Percentiles rank a stretch among this genome's conserved stretches.
phyloP scores from a whole-genome alignment of 139 green algal species.

The Trebouxia sp. region DNA sequence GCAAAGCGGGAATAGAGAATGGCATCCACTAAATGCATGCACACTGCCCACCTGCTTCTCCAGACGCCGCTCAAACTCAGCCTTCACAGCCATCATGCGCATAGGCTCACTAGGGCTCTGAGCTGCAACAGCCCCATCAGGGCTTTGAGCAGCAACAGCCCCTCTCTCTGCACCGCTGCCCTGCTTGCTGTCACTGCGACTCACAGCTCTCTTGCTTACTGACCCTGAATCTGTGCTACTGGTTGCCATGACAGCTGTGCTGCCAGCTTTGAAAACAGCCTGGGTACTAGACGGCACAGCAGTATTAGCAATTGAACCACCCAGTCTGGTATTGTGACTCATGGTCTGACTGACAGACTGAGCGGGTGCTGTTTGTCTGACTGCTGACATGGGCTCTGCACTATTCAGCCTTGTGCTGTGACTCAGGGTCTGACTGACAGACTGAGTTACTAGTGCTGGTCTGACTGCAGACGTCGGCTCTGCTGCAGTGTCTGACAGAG shows the following conservation, averaged over 20 bases:
- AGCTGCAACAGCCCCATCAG: too few species aligned
- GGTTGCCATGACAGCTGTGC: background rate
- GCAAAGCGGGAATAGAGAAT: too few species aligned
- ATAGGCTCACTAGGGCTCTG: background rate
- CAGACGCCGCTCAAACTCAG: constrained; percentile 3
- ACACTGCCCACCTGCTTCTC: constrained; percentile 3
- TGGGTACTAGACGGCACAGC: background rate
- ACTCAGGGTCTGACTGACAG: background rate
- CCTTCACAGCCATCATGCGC: constrained; percentile 6
- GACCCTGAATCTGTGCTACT: background rate
- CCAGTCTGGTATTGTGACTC: background rate
- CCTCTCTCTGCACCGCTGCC: background rate
- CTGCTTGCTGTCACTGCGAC: background rate
- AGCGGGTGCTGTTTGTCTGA: background rate
- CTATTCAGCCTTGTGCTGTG: background rate
- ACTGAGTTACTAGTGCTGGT: background rate
- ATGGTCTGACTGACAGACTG: background rate
- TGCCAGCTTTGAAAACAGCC: background rate
- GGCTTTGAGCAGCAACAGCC: too few species aligned
- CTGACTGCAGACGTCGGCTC: background rate
- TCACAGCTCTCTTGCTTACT: background rate
- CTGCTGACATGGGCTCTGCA: background rate
- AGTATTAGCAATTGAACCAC: background rate
- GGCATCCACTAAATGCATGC: background rate
- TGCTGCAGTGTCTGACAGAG: constrained; percentile 10